Evolutionary conservation across 1,284 basidiomycete genomes (phyloP).

Genomic region (Boletus austroedulis): DNA sequence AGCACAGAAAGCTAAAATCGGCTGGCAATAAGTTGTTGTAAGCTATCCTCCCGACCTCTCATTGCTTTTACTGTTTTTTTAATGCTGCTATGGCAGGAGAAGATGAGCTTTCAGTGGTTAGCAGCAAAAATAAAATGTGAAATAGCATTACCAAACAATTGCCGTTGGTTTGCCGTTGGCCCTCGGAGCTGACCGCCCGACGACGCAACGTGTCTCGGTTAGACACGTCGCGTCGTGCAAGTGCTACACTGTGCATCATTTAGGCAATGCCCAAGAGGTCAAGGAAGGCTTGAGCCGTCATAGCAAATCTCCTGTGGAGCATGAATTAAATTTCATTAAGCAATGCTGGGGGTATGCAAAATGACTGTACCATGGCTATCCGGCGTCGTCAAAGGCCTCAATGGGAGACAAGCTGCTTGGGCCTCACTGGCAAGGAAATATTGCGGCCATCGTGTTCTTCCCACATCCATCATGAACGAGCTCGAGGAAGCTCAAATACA

Average conservation of each 20-base stretch:
- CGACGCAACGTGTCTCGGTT: too few species aligned
- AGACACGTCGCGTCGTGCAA: too few species aligned
- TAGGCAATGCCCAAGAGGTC: not conserved
- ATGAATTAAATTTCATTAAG: too few species aligned
- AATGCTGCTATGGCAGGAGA: not conserved
- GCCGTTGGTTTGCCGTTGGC: too few species aligned
- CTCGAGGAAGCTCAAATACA: too few species aligned
- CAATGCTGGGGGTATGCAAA: not conserved
- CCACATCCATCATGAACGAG: too few species aligned
- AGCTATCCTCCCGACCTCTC: not conserved
- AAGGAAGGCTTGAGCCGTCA: not conserved
- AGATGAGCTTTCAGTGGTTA: not conserved
- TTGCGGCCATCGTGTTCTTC: too few species aligned
- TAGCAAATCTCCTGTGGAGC: too few species aligned
- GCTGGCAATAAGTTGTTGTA: not conserved
- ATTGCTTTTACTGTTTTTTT: not conserved
- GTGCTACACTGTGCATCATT: too few species aligned
- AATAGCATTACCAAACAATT: not conserved
- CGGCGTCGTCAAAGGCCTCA: not conserved
- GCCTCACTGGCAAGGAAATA: too few species aligned
- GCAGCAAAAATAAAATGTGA: not conserved
- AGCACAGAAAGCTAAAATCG: not conserved
- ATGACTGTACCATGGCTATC: not conserved
- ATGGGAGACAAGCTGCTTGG: not conserved
- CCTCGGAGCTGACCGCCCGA: not conserved